phyloP scores from a whole-genome alignment of 1,284 basidiomycete species.

The Moesziomyces antarcticus region DNA sequence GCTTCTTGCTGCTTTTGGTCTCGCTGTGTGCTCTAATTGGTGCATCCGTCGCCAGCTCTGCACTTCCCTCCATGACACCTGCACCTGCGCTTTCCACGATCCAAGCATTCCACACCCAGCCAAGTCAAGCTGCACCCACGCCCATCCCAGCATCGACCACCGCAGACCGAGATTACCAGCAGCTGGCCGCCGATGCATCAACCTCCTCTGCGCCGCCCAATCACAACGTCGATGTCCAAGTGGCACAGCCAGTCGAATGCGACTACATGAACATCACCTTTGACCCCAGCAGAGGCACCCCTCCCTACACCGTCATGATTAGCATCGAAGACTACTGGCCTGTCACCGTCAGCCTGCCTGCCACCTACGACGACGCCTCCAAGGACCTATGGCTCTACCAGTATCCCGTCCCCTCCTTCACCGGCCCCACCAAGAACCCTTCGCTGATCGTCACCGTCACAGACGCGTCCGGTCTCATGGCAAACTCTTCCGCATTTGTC shows the following conservation, averaged over 20 bases:
- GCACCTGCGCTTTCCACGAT: neutral
- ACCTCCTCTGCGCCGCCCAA: conserved; percentile 1
- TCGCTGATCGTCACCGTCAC: conserved; percentile 49
- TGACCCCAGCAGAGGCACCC: conserved; percentile 42
- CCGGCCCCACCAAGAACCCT: conserved; percentile 34
- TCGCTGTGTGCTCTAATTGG: conserved; percentile 7
- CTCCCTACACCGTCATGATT: conserved; percentile 57
- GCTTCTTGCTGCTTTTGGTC: conserved; percentile 4
- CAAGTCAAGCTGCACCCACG: conserved; percentile 2
- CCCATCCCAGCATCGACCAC: neutral
- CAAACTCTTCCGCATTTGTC: conserved; percentile 51
- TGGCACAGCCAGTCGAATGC: conserved; percentile 49
- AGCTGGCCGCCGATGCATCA: conserved; percentile 15
- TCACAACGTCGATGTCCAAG: conserved; percentile 31
- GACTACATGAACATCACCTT: conserved; percentile 57
- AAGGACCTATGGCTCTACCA: conserved; percentile 53
- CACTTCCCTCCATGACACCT: conserved; percentile 10
- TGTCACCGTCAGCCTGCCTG: conserved; percentile 33
- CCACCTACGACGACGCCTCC: conserved; percentile 43
- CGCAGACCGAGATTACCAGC: neutral
- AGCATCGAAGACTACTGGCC: conserved; percentile 49
- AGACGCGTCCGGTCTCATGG: conserved; percentile 50
- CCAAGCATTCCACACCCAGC: neutral
- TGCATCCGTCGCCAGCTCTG: neutral
- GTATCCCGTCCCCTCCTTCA: conserved; percentile 38